A percentile compares a stretch with the other conserved stretches of the same genome.
These are phyloP conservation scores for Sutorius australiensis DNA, from an alignment of 768 basidiomycete species.

Conservation along the genomic window DNA sequence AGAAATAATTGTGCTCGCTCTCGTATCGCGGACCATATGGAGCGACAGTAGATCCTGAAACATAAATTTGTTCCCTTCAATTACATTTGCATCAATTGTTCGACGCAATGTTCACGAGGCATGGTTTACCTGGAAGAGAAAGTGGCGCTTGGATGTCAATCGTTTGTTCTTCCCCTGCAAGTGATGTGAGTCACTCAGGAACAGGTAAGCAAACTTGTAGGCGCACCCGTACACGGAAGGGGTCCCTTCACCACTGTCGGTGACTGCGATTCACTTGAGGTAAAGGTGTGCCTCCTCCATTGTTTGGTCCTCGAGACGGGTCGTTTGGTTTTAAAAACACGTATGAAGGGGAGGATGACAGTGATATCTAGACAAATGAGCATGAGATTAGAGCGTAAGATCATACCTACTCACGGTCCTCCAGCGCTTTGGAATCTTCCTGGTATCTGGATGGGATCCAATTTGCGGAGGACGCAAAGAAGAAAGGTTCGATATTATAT, in stretches of 20 bases:
- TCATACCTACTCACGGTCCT: conserved; percentile 36
- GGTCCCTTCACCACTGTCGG: not conserved
- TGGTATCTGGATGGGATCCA: conserved; percentile 42
- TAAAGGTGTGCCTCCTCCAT: conserved; percentile 16
- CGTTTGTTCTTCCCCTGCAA: conserved; percentile 13
- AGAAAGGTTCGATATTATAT: conserved; percentile 42
- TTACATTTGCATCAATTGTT: not conserved
- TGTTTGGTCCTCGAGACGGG: conserved; percentile 18
- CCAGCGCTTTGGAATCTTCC: conserved; percentile 30
- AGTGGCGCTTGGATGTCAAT: conserved; percentile 34
- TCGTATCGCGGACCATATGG: conserved; percentile 36
- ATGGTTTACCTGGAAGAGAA: conserved; percentile 15
- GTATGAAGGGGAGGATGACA: conserved; percentile 39
- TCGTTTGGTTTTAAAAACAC: conserved; percentile 32
- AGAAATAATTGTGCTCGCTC: conserved; percentile 35
- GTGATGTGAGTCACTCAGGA: not conserved
- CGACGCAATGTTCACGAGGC: not conserved
- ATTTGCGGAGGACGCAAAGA: conserved; percentile 40
- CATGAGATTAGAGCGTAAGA: not conserved
- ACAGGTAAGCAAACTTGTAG: not conserved
- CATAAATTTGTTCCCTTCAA: conserved; percentile 19
- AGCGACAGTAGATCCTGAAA: conserved; percentile 35
- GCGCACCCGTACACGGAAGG: conserved; percentile 13
- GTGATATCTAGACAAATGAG: conserved; percentile 38
- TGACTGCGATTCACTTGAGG: not conserved